Percentiles rank a stretch among this genome's conserved stretches.
Conservation (phyloP, 2,329 filamentous ascomycete species). For the Rugonectria rugulosa region DNA sequence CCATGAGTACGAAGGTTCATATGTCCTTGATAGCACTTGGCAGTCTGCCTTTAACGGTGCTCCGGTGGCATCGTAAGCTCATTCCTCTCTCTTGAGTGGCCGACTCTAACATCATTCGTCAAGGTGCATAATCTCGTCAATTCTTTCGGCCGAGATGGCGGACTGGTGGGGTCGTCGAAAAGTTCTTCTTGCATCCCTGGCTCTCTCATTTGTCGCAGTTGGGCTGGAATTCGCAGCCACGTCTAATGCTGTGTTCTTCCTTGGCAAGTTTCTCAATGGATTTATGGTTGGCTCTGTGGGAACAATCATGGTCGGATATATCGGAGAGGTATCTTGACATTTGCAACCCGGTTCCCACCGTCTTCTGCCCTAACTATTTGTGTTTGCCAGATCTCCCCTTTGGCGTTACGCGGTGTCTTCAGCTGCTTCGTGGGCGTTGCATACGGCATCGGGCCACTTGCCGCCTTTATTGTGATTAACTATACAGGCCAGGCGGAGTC, state of each 20-base stretch:
- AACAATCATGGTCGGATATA: constrained; percentile 23
- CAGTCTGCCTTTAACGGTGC: too few species aligned
- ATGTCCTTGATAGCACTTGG: too few species aligned
- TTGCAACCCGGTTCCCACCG: too few species aligned
- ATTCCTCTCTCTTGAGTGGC: too few species aligned
- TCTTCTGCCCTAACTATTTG: background rate
- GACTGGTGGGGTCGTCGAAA: constrained; percentile 22
- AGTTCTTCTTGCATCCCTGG: constrained; percentile 7
- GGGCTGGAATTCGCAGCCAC: constrained; percentile 21
- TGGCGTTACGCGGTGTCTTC: constrained; percentile 23
- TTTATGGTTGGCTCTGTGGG: constrained; percentile 20
- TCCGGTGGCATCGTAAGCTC: too few species aligned
- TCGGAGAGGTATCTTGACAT: constrained; percentile 16
- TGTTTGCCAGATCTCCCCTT: constrained; percentile 10
- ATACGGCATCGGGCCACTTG: constrained; percentile 17
- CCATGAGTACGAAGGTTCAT: too few species aligned
- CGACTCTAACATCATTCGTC: too few species aligned
- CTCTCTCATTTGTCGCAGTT: constrained; percentile 12
- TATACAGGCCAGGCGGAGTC: constrained; percentile 13
- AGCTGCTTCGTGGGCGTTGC: constrained; percentile 21
- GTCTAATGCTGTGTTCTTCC: constrained; percentile 17
- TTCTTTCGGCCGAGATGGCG: too few species aligned
- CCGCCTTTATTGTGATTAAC: constrained; percentile 24
- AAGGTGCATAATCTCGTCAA: too few species aligned
- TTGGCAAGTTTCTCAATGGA: constrained; percentile 21